phyloP scores from a whole-genome alignment of 495 filamentous ascomycete species.

The Neurospora sp. region DNA sequence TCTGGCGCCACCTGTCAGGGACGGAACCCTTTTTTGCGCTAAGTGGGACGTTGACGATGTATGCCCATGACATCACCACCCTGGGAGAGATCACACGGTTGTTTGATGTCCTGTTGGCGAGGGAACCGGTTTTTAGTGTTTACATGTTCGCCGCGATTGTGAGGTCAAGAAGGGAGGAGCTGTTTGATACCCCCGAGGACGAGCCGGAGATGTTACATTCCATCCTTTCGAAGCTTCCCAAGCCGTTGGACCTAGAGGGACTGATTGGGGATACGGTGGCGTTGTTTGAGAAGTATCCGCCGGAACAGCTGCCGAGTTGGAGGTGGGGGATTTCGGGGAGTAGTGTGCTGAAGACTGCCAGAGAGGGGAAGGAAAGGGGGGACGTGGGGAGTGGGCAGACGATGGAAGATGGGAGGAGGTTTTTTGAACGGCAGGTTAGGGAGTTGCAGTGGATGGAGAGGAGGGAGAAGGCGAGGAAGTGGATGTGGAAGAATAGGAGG shows the following conservation, averaged over 20 bases:
- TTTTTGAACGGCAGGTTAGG: constrained; percentile 58
- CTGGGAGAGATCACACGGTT: constrained; percentile 80
- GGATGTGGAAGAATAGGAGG: constrained; percentile 50
- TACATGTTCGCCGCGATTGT: constrained; percentile 91
- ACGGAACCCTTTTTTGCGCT: constrained; percentile 89
- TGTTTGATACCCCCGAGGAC: constrained; percentile 69
- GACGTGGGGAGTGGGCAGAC: background rate
- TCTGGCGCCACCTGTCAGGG: constrained; percentile 61
- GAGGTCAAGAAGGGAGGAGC: constrained; percentile 63
- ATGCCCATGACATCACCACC: constrained; percentile 88
- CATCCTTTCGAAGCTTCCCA: constrained; percentile 77
- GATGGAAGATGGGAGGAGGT: constrained; percentile 16
- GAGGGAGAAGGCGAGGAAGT: constrained; percentile 39
- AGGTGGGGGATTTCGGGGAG: constrained; percentile 48
- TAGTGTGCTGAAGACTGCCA: constrained; percentile 80
- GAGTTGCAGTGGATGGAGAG: constrained; percentile 57
- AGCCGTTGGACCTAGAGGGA: constrained; percentile 70
- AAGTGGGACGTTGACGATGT: constrained; percentile 82
- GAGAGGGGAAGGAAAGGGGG: constrained; percentile 17
- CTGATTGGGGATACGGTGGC: constrained; percentile 54
- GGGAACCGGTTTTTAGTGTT: constrained; percentile 72
- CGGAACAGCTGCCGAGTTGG: constrained; percentile 67
- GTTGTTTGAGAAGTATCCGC: constrained; percentile 59
- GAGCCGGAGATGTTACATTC: constrained; percentile 94
- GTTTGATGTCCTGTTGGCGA: constrained; percentile 83